Conservation (phyloP, 192 early-diverging fungal species). For the Podila horticola region DNA sequence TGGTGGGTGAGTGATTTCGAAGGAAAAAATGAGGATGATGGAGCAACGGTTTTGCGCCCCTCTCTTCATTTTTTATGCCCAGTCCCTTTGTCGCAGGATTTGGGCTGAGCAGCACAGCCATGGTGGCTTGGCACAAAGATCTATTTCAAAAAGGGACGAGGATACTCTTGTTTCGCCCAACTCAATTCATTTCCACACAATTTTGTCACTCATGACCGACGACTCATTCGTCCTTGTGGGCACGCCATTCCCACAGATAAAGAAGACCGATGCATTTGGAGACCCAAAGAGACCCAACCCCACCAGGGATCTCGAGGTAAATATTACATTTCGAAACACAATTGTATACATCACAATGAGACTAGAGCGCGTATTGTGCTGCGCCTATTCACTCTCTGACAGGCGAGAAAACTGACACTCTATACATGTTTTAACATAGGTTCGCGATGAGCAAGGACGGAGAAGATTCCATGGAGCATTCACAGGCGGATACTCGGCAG, state of each 20-base stretch:
- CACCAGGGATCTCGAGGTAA: slow-evolving; percentile 39
- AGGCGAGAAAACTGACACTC: not conserved
- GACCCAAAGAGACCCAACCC: slow-evolving; percentile 22
- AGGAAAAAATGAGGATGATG: not conserved
- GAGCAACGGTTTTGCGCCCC: not conserved
- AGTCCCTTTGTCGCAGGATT: no score
- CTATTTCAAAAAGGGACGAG: no score
- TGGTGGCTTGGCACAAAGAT: no score
- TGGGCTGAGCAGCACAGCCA: no score
- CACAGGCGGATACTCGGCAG: slow-evolving; percentile 94
- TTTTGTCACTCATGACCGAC: not conserved
- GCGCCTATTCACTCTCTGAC: not conserved
- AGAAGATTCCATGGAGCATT: slow-evolving; percentile 92
- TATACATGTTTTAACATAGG: slow-evolving; percentile 8
- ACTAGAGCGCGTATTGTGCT: not conserved
- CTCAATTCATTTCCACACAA: not conserved
- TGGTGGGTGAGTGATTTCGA: not conserved
- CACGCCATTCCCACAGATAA: slow-evolving; percentile 34
- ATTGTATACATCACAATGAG: no score
- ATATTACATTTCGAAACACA: not conserved
- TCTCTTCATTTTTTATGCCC: no score
- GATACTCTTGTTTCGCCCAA: not conserved
- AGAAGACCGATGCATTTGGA: slow-evolving; percentile 20
- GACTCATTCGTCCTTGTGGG: slow-evolving; percentile 34
- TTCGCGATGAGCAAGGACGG: slow-evolving; percentile 75